Base-by-base conservation (phyloP, 1,139 yeast species). In the Candida anutae region DNA sequence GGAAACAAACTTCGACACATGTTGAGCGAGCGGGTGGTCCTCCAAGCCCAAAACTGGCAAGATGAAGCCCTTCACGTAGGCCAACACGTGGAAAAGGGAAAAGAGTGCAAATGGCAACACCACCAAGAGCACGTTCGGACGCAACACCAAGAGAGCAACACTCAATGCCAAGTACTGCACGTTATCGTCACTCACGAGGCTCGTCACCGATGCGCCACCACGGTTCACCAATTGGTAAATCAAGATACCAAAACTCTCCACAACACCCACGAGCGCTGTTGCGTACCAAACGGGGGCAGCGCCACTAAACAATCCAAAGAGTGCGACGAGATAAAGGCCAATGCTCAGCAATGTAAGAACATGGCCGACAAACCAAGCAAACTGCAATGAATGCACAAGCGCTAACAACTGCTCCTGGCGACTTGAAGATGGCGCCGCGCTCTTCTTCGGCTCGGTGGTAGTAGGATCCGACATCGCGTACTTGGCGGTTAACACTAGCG, bases 171-270 rank as follows among this genome's bases (percentile, higher is more conserved):
- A 58, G 55, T 81, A 80, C 42, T 77, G 83, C 31, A 74, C 63
- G 49, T 80, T 81, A 48, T 79, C 90, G 46, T 81, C 85, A 55
- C 59, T 33, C 63, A 55, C 27, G 63, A 52, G 18, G 30, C 36
- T 43, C 19, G 23, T 23, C 13, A 37, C 27, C 25, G 33, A 35
- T 26, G 30, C 29, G 21, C 64, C 58, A 52, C 46, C 45, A 44
- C 56, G 62, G 33, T 47, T 53, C 28, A 55, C 40, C 33, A 51
- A 42, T 45, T 85, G 90, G 54, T 64, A 77, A 17, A 82, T 55
- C 34, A 85, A 81, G 38, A 88, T 74, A 15, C 85, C 87, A 53
- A 84, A 87, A 21, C 94, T 77, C 40, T 68, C 71, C 27, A 83
- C 50, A 5, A 82, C 77, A 11, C 90, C 82, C 9, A 77, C 28